Evolutionary conservation across 768 basidiomycete species (phyloP).

Genomic region (Lactarius evosmus): DNA sequence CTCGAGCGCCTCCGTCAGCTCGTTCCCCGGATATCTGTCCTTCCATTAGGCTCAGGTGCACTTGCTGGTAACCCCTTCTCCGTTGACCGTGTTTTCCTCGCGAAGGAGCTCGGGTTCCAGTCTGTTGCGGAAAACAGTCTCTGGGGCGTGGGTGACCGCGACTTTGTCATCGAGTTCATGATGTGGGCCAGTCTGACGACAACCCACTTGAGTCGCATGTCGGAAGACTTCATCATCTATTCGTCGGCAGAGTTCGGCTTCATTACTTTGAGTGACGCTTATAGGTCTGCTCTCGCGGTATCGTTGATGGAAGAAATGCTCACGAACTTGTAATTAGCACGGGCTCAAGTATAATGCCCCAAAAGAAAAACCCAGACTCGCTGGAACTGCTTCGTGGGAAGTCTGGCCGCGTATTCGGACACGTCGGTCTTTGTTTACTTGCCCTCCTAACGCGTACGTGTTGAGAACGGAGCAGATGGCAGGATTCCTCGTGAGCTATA

Average conservation of each 20-base stretch:
- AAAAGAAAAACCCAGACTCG: conserved; percentile 99
- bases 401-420: conserved; percentile 90
- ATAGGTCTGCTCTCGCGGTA: conserved; percentile 59
- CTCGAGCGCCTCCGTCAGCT: conserved; percentile 81
- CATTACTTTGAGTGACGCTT: conserved; percentile 93
- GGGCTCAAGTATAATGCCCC: conserved; percentile 99
- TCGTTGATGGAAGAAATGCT: neutral
- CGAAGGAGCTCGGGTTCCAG: conserved; percentile 83
- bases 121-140: conserved; percentile 93
- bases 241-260: conserved; percentile 98
- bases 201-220: conserved; percentile 91
- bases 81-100: conserved; percentile 91
- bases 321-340: conserved; percentile 52
- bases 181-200: conserved; percentile 94
- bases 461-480: conserved; percentile 64
- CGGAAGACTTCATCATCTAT: conserved; percentile 95
- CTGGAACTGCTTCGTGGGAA: conserved; percentile 94
- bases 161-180: conserved; percentile 95
- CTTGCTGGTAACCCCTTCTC: conserved; percentile 96
- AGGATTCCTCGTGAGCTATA: conserved; percentile 95
- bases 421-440: conserved; percentile 46
- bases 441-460: neutral
- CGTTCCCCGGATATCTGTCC: conserved; percentile 84
- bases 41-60: conserved; percentile 92
- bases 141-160: conserved; percentile 94